Base-by-base conservation (phyloP, 2,329 filamentous ascomycete species). In the Pestalotiopsis sp. region DNA sequence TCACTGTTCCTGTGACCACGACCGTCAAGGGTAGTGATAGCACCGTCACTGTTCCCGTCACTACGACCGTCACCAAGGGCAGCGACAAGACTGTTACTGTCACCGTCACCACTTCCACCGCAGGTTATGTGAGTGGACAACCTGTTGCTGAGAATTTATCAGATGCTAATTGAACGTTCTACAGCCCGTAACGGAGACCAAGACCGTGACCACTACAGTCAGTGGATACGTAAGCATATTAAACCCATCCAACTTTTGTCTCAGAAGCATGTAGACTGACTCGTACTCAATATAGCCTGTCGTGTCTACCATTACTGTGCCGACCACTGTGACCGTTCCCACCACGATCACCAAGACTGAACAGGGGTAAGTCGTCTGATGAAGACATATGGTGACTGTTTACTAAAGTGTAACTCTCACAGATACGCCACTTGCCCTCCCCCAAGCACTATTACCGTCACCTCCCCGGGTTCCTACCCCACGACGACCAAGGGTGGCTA, bases 391-490 rank as follows among this genome's bases (percentile, higher is more conserved):
- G 20, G 24, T 13, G 14, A 57, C 6, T 22, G 9, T 30, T 57
- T 17, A n/a, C 22, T 58, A 22, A 58, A 20, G 4, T n/a, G 24
- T 1, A 11, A 7, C 14, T 58, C 20, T 11, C 20, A 26, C 22
- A 58, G 26, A 20, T 38, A 38, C 58, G n/a, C 26, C 7, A 61
- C 58, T 35, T 61, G 58, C 58, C 58, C 58, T 14, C 30, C 58
- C 3, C 58, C 60, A 26, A 63, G 10, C 38, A 63, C 60, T 39
- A 48, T 63, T 13, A 63, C 60, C 9, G 20, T 63, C n/a, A 63
- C 38, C n/a, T 63, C 58, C 4, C 24, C 38, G 13, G 39, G 38
- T 7, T 40, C 60, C 20, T 63, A 63, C 60, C 60, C 60, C 4
- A 63, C 60, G 14, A 61, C 30, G 10, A 61, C 9, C 58, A 35